Percentiles rank a stretch among this genome's conserved stretches.
These are phyloP conservation scores for Coccomyxa sp. DNA, from an alignment of 139 green algal genomes.

Conservation along the genomic window DNA sequence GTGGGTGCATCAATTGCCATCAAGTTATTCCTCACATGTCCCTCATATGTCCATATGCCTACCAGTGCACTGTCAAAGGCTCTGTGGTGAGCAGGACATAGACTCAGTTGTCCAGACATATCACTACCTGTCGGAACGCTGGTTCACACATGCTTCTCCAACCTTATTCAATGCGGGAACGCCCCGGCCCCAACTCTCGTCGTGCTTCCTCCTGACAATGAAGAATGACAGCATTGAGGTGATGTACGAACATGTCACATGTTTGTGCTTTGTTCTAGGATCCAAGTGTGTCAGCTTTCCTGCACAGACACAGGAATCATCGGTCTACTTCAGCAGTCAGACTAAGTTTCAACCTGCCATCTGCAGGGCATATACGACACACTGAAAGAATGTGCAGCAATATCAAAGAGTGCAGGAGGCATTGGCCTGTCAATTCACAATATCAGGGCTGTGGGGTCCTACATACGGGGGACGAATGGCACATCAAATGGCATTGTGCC, in stretches of 20 bases:
- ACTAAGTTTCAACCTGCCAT: background rate
- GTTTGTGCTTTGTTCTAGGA: no score
- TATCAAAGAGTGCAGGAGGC: conserved; percentile 93
- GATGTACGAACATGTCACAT: conserved; percentile 96
- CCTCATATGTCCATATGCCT: no score
- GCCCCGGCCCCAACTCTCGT: conserved; percentile 85
- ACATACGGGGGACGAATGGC: conserved; percentile 99
- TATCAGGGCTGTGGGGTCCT: conserved; percentile 88
- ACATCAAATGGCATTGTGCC: conserved; percentile 97
- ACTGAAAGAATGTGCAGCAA: conserved; percentile 98
- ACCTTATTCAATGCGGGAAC: conserved; percentile 99
- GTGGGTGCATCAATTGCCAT: no score
- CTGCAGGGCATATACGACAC: conserved; percentile 96
- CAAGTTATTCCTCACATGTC: no score
- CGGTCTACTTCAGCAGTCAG: no score
- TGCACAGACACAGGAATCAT: no score
- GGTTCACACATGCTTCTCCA: conserved; percentile 97
- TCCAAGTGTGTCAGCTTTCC: no score
- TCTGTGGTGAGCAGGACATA: conserved; percentile 32
- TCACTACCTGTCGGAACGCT: conserved; percentile 88
- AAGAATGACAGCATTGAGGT: conserved; percentile 95
- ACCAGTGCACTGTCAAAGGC: no score
- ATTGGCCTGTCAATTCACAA: conserved; percentile 97
- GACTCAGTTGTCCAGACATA: conserved; percentile 79
- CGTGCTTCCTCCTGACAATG: conserved; percentile 96